These are phyloP conservation scores for Nicotiana paniculata DNA, from an alignment of 257 asterid species.

Conservation along the genomic window DNA sequence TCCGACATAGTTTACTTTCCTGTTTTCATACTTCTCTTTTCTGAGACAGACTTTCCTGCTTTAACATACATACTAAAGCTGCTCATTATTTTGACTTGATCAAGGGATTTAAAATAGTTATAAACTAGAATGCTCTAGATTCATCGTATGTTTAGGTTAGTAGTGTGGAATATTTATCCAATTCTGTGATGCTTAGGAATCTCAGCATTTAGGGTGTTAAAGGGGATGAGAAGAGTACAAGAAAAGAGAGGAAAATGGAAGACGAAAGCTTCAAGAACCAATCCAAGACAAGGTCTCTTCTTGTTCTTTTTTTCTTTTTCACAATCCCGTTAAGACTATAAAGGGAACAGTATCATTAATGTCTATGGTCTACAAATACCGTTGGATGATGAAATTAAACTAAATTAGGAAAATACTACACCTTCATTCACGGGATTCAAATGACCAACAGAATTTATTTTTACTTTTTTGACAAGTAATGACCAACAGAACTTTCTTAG, in stretches of 20 bases:
- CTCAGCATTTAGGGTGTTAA: neutral
- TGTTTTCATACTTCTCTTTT: neutral
- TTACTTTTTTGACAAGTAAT: neutral
- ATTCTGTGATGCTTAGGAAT: neutral
- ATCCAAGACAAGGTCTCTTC: neutral
- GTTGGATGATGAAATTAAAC: neutral
- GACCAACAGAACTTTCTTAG: neutral
- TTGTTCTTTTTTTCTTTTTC: neutral
- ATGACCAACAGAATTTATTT: neutral
- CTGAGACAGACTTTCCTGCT: neutral
- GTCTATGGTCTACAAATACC: neutral
- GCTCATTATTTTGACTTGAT: neutral
- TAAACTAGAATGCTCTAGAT: neutral
- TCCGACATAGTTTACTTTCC: neutral
- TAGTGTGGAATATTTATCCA: neutral
- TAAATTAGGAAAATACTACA: neutral
- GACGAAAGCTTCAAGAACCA: neutral
- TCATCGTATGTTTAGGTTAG: neutral
- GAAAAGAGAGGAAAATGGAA: neutral
- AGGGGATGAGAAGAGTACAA: neutral
- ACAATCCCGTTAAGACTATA: neutral
- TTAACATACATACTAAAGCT: neutral
- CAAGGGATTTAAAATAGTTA: neutral
- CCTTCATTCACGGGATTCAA: neutral
- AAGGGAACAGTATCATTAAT: neutral